Evolutionary conservation across 129 eudicot genomes (phyloP), one percentile per base, ranked within the genome.

Genomic region (Pseudognaphalium luteoalbum): DNA sequence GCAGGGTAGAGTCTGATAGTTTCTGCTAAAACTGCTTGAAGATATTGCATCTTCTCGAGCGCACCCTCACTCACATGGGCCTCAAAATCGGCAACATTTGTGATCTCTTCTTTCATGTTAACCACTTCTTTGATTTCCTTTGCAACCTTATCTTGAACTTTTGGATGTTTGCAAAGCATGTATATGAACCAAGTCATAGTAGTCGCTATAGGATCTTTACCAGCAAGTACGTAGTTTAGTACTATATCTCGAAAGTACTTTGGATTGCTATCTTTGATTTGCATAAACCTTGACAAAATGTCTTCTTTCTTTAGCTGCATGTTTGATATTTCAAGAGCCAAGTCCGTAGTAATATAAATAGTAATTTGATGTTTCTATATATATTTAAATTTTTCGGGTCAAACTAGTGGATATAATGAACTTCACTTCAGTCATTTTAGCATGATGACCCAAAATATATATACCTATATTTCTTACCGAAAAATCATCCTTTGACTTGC

Each of bases 1-100:
- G 91, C 86, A 17, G 96, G 96, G 74, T 86, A 87, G 44, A 86
- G 83, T 61, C 96, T 82, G 41, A 89, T 85, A 29, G 91, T 89
- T 82, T 89, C 96, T 0, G 96, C 81, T 44, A 84, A 56, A 21
- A 87, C 81, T 66, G 96, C 89, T 61, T 89, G 89, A 73, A 89
- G 87, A 70, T 86, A 89, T 4, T 89, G 89, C 96, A 89, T 89
- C 80, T 80, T 87, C 68, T 87, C 87, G 33, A 30, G 33, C 33
- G 86, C 81, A 4, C 61, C 85, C 21, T 88, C 90, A 69, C 69
- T 83, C 76, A 85, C 42, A 85, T 41, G n/a, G 15, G 87, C 81
- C 4, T 66, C 83, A 78, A 85, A 85, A 25, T 81, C 90, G 2
- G 84, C 66, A 25, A 74, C 56, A 59, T 72, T 61, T 47, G 74